Conservation (phyloP, 2,329 filamentous ascomycete species). For the Aspergillus sp. region DNA sequence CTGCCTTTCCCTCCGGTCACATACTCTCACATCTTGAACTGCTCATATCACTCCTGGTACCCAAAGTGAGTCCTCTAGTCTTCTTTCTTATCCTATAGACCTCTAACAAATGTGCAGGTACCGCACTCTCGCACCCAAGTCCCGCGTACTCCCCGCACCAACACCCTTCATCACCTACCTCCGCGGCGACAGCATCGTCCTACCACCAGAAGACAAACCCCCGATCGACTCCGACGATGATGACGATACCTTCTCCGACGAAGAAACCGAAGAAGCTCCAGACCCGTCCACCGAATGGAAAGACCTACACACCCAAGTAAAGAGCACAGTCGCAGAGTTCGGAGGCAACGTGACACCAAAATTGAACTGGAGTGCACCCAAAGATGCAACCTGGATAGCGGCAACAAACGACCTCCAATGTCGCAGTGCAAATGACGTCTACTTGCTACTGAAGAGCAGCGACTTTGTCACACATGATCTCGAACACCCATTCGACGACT, state of each 20-base stretch:
- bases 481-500: conserved; percentile 84
- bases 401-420: conserved; percentile 88
- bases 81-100: background rate
- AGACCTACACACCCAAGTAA: conserved; percentile 70
- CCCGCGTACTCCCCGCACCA: conserved; percentile 72
- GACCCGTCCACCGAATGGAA: conserved; percentile 53
- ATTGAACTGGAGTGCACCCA: conserved; percentile 94
- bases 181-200: conserved; percentile 82
- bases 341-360: conserved; percentile 86
- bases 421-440: conserved; percentile 80
- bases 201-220: conserved; percentile 48
- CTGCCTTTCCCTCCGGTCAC: conserved; percentile 77
- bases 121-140: conserved; percentile 73
- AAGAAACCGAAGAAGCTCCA: conserved; percentile 52
- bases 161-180: conserved; percentile 76
- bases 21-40: conserved; percentile 82
- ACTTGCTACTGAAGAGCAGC: conserved; percentile 86
- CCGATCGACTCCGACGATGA: conserved; percentile 36
- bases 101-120: conserved; percentile 50
- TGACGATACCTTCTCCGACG: conserved; percentile 45
- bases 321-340: conserved; percentile 68
- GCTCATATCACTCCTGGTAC: conserved; percentile 91
- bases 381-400: conserved; percentile 90
- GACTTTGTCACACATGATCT: conserved; percentile 93
- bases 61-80: conserved; percentile 49